phyloP scores from a whole-genome alignment of 768 basidiomycete species.

The Macrolepiota fuliginosa region DNA sequence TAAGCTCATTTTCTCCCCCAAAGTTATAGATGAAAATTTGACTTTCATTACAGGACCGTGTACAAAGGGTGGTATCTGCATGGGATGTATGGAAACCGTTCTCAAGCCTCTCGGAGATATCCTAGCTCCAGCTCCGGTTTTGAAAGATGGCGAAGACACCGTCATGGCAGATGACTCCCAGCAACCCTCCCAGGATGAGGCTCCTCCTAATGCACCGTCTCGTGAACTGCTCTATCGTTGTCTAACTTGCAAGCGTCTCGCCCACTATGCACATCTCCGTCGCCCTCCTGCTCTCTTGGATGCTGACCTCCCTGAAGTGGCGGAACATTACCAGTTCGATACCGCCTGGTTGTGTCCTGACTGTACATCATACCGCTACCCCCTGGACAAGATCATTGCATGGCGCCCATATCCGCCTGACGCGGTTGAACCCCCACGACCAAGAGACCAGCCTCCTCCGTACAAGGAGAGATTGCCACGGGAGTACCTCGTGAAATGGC shows the following conservation, averaged over 20 bases:
- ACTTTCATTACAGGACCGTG: conserved; percentile 43
- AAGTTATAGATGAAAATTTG: neutral
- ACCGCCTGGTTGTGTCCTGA: conserved; percentile 71
- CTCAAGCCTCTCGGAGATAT: conserved; percentile 31
- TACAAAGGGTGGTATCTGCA: conserved; percentile 74
- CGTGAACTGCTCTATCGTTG: conserved; percentile 76
- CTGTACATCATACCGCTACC: conserved; percentile 68
- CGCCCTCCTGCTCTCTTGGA: conserved; percentile 36
- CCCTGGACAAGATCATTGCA: conserved; percentile 82
- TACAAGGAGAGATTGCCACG: conserved; percentile 69
- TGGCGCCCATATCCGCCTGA: conserved; percentile 82
- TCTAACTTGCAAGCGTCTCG: conserved; percentile 74
- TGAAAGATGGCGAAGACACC: conserved; percentile 21
- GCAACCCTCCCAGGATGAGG: conserved; percentile 8
- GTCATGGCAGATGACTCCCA: conserved; percentile 32
- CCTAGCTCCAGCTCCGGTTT: neutral
- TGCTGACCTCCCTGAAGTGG: conserved; percentile 43
- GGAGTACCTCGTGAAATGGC: conserved; percentile 94
- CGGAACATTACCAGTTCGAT: conserved; percentile 54
- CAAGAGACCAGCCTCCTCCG: conserved; percentile 38
- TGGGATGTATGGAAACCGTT: conserved; percentile 64
- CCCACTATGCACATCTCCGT: conserved; percentile 78
- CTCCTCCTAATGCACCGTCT: conserved; percentile 15
- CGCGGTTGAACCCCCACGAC: conserved; percentile 50
- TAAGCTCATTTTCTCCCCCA: conserved; percentile 17